phyloP scores from a whole-genome alignment of 1,284 basidiomycete genomes.

The Puccinia horiana region DNA sequence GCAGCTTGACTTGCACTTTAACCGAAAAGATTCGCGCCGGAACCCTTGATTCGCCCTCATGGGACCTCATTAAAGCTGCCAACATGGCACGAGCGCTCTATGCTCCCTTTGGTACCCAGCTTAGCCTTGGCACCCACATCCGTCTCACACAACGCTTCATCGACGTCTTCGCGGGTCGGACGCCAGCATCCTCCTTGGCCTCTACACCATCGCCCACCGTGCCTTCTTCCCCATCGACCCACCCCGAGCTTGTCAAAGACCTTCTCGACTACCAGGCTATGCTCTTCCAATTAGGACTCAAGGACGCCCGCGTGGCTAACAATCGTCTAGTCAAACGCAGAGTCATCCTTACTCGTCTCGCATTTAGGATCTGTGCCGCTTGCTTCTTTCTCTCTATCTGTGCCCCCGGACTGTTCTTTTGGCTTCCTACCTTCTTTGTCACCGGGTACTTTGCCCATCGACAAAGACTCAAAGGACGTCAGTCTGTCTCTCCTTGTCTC shows the following conservation, averaged over 20 bases:
- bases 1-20: not conserved
- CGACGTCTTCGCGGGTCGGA: constrained; percentile 65
- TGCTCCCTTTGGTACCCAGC: constrained; percentile 75
- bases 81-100: constrained; percentile 77
- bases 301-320: constrained; percentile 40
- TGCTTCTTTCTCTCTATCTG: constrained; percentile 70
- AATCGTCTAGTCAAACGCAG: constrained; percentile 62
- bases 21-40: constrained; percentile 67
- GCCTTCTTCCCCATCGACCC: not conserved
- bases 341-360: constrained; percentile 67
- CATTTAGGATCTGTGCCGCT: constrained; percentile 68
- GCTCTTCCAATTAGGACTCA: constrained; percentile 54
- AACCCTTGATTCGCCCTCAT: constrained; percentile 77
- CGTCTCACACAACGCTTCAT: constrained; percentile 64
- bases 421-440: constrained; percentile 73
- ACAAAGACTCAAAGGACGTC: constrained; percentile 34
- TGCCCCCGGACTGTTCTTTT: constrained; percentile 75
- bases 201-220: not conserved
- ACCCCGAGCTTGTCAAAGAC: constrained; percentile 69
- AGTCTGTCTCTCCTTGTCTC: not conserved
- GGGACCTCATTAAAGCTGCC: constrained; percentile 72
- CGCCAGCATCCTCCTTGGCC: constrained; percentile 61
- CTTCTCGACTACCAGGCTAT: constrained; percentile 62
- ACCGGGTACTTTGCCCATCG: constrained; percentile 66
- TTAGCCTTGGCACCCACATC: constrained; percentile 64